A percentile compares a stretch with the other conserved stretches of the same genome.
These are phyloP conservation scores for Fusarium annulatum DNA, from an alignment of 2,329 filamentous ascomycete species.

Conservation along the genomic window DNA sequence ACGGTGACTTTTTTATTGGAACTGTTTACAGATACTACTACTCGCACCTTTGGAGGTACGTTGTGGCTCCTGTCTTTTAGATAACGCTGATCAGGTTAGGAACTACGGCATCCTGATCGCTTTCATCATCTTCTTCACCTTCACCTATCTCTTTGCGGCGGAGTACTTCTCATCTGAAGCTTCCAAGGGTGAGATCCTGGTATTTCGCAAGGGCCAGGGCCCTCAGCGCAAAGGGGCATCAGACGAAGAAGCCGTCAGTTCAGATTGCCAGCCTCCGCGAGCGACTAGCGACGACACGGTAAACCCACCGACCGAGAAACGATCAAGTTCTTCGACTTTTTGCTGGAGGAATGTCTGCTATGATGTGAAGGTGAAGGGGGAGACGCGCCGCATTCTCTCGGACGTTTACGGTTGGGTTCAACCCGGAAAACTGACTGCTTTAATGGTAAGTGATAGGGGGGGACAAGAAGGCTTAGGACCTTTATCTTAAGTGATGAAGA, in stretches of 20 bases:
- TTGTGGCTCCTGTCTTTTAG: accelerated
- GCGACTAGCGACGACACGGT: not conserved
- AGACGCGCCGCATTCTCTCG: slow-evolving; percentile 71
- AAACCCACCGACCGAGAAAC: not conserved
- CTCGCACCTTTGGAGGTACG: slow-evolving; percentile 63
- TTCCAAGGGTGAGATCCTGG: slow-evolving; percentile 33
- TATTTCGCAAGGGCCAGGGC: slow-evolving; percentile 65
- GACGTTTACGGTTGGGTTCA: slow-evolving; percentile 79
- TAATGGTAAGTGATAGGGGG: slow-evolving; percentile 63
- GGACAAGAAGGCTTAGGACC: not conserved
- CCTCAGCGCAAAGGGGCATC: accelerated
- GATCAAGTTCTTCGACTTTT: slow-evolving; percentile 57
- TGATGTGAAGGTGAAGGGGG: slow-evolving; percentile 74
- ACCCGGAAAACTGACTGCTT: slow-evolving; percentile 74
- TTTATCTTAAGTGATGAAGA: not conserved
- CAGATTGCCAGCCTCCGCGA: not conserved
- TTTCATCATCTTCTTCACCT: slow-evolving; percentile 30
- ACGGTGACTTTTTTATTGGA: slow-evolving; percentile 30
- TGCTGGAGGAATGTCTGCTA: slow-evolving; percentile 78
- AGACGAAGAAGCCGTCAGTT: not conserved
- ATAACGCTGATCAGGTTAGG: slow-evolving; percentile 8
- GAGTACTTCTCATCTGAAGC: slow-evolving; percentile 17
- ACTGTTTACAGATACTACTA: slow-evolving; percentile 59
- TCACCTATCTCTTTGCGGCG: slow-evolving; percentile 10
- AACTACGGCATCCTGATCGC: slow-evolving; percentile 32